These are phyloP conservation scores for Chalaropsis ovoidea DNA, from an alignment of 2,329 filamentous ascomycete species.

Conservation along the genomic window DNA sequence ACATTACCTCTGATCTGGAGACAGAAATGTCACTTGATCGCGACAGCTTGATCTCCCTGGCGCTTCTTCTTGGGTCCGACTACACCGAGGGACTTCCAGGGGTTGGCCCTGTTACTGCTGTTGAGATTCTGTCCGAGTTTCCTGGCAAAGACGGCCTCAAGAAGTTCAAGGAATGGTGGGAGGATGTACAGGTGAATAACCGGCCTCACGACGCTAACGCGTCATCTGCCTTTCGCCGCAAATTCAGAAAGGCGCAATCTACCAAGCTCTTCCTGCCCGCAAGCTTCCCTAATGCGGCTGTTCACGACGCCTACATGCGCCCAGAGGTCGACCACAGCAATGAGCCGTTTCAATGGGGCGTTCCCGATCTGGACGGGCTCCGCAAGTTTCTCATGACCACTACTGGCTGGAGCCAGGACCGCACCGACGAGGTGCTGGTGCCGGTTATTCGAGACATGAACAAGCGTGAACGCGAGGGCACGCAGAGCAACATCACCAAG, in stretches of 20 bases:
- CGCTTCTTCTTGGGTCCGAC: conserved; percentile 83
- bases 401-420: conserved; percentile 83
- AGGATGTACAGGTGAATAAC: conserved; percentile 57
- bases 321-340: conserved; percentile 75
- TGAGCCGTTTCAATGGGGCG: conserved; percentile 85
- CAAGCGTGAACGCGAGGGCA: conserved; percentile 73
- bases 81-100: conserved; percentile 89
- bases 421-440: conserved; percentile 90
- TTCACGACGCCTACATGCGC: conserved; percentile 71
- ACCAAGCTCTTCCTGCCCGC: conserved; percentile 79
- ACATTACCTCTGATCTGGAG: conserved; percentile 71
- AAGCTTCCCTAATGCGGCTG: conserved; percentile 65
- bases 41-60: conserved; percentile 78
- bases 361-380: conserved; percentile 81
- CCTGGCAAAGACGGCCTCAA: conserved; percentile 49
- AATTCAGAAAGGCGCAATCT: conserved; percentile 69
- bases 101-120: conserved; percentile 84
- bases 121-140: conserved; percentile 92
- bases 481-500: conserved; percentile 90
- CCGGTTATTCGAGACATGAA: conserved; percentile 97
- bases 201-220: conserved; percentile 54
- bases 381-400: conserved; percentile 79
- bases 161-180: conserved; percentile 85
- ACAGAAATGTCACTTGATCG: conserved; percentile 80
- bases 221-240: conserved; percentile 60